phyloP scores from a whole-genome alignment of 2,329 filamentous ascomycete genomes.

The Diaporthe citriasiana region DNA sequence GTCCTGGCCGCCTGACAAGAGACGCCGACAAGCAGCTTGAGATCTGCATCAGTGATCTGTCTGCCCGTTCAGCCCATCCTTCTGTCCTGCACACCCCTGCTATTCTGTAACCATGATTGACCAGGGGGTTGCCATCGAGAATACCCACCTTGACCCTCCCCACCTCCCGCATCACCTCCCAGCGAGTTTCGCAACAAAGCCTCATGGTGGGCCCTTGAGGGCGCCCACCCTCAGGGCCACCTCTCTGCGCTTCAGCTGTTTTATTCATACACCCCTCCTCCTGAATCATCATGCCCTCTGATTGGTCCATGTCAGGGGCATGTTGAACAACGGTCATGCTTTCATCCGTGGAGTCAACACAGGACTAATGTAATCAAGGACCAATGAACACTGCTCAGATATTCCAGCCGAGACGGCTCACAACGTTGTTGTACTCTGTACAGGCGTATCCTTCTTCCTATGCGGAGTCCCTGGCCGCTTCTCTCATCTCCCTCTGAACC shows the following conservation, averaged over 20 bases:
- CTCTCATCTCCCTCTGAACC: constrained; percentile 44
- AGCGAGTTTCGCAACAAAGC: constrained; percentile 45
- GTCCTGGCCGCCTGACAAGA: constrained; percentile 40
- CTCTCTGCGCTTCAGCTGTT: constrained; percentile 24
- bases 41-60: constrained; percentile 48
- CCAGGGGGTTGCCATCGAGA: constrained; percentile 29
- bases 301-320: constrained; percentile 57
- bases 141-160: constrained; percentile 41
- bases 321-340: constrained; percentile 66
- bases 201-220: constrained; percentile 39
- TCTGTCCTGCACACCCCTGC: constrained; percentile 43
- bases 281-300: constrained; percentile 45
- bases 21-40: constrained; percentile 47
- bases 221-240: constrained; percentile 39
- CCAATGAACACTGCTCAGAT: constrained; percentile 57
- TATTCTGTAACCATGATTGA: constrained; percentile 37
- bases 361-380: constrained; percentile 60
- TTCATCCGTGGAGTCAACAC: constrained; percentile 63
- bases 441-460: constrained; percentile 44
- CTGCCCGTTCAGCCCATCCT: constrained; percentile 40
- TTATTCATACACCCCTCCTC: constrained; percentile 42
- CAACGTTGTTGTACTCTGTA: constrained; percentile 45
- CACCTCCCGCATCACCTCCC: constrained; percentile 45
- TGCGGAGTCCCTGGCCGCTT: constrained; percentile 47
- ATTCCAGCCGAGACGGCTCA: constrained; percentile 59